These are phyloP conservation scores for Chytriomyces confervae DNA, from an alignment of 192 early-diverging fungal genomes.

Conservation along the genomic window DNA sequence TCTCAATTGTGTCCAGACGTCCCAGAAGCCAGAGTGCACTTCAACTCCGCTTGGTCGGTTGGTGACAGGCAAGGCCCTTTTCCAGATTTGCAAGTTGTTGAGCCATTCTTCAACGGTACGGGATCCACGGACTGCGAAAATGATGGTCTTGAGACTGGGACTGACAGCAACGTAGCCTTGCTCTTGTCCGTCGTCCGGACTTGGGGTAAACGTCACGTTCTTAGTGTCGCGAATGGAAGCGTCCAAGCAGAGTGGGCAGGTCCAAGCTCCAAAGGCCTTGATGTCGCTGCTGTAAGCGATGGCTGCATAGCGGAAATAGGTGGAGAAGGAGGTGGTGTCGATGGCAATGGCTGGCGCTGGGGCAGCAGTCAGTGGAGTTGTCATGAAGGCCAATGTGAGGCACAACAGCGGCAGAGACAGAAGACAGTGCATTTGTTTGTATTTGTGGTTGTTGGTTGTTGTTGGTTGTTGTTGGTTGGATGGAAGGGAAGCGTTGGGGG, in stretches of 20 bases:
- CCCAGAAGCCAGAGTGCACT: conserved; percentile 41
- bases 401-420: too few relatives aligned
- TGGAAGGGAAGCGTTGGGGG: too few relatives aligned
- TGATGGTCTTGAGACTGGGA: conserved; percentile 29
- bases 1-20: conserved; percentile 13
- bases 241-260: conserved; percentile 4
- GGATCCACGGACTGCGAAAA: conserved; percentile 45
- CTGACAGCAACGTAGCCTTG: conserved; percentile 42
- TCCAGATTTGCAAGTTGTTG: too few relatives aligned
- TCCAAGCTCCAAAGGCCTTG: not conserved
- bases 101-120: conserved; percentile 5
- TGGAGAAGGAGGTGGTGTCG: not conserved
- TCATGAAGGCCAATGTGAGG: too few relatives aligned
- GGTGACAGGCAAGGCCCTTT: too few relatives aligned
- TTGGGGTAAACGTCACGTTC: not conserved
- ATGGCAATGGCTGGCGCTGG: too few relatives aligned
- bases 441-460: too few relatives aligned
- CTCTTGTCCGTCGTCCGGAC: not conserved
- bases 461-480: too few relatives aligned
- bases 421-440: too few relatives aligned
- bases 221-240: not conserved
- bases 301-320: not conserved
- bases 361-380: too few relatives aligned
- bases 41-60: not conserved
- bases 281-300: not conserved